Percentiles rank a stretch among this genome's conserved stretches.
These are phyloP conservation scores for Fomitopsis betulina DNA, from an alignment of 1,284 basidiomycete species.

Conservation along the genomic window DNA sequence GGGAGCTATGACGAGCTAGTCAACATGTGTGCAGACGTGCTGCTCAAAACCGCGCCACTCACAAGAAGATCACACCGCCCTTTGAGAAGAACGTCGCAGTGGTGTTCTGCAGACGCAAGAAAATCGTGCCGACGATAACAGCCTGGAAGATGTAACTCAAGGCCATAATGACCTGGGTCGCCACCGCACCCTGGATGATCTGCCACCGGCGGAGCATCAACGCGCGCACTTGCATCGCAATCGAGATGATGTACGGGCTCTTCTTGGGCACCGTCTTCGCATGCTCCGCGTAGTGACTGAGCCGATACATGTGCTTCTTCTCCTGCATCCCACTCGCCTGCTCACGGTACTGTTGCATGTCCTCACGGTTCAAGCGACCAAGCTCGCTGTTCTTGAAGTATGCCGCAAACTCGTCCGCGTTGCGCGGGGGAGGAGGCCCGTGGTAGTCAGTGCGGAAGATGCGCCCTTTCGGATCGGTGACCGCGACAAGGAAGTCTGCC, in stretches of 20 bases:
- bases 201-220: slow-evolving; percentile 65
- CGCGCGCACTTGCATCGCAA: slow-evolving; percentile 56
- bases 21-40: not conserved
- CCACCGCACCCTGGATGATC: slow-evolving; percentile 57
- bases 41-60: slow-evolving; percentile 14
- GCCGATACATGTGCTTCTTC: slow-evolving; percentile 34
- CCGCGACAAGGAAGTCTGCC: slow-evolving; percentile 54
- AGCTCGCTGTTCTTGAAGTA: slow-evolving; percentile 40
- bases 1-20: slow-evolving; percentile 30
- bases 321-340: slow-evolving; percentile 29
- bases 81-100: slow-evolving; percentile 76
- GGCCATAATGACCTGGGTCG: slow-evolving; percentile 32
- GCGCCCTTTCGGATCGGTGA: slow-evolving; percentile 48
- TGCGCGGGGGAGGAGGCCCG: slow-evolving; percentile 37
- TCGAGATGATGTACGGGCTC: slow-evolving; percentile 27
- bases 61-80: slow-evolving; percentile 77
- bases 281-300: slow-evolving; percentile 48
- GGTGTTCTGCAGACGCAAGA: slow-evolving; percentile 54
- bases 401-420: slow-evolving; percentile 44
- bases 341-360: slow-evolving; percentile 39
- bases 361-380: slow-evolving; percentile 36
- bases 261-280: slow-evolving; percentile 29
- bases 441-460: slow-evolving; percentile 38
- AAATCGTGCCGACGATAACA: slow-evolving; percentile 75
- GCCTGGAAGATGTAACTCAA: slow-evolving; percentile 55